phyloP scores from a whole-genome alignment of 2,329 filamentous ascomycete genomes.

The Penicillium carneum region DNA sequence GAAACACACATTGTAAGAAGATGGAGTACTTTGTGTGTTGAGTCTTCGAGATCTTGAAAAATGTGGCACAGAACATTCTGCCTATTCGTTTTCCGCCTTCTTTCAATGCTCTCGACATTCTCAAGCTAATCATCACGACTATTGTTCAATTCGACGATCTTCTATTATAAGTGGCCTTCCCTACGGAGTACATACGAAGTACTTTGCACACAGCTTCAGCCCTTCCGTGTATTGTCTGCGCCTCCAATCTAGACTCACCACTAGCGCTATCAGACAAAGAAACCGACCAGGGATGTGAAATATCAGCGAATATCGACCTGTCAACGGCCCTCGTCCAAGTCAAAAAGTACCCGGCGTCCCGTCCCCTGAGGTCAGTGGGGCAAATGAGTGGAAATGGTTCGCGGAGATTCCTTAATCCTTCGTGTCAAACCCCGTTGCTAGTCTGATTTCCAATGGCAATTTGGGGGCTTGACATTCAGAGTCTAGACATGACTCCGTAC shows the following conservation, averaged over 20 bases:
- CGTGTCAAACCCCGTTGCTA: conserved; percentile 9
- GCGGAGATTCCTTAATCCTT: conserved; percentile 22
- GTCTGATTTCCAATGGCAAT: conserved; percentile 23
- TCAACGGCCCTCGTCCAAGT: conserved; percentile 30
- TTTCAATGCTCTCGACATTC: not conserved
- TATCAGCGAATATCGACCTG: conserved; percentile 24
- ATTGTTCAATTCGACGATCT: not conserved
- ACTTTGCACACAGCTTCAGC: not conserved
- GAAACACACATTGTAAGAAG: not conserved
- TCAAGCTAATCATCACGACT: not conserved
- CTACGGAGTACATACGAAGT: not conserved
- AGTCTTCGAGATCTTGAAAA: not conserved
- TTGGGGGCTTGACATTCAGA: conserved; percentile 17
- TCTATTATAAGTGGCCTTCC: not conserved
- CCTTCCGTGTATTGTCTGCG: not conserved
- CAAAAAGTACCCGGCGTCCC: conserved; percentile 12
- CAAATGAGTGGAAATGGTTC: conserved; percentile 16
- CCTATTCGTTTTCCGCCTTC: not conserved
- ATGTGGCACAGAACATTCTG: conserved; percentile 3
- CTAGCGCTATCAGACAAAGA: conserved; percentile 29
- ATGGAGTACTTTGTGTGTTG: not conserved
- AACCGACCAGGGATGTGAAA: conserved; percentile 10
- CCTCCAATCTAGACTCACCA: conserved; percentile 10
- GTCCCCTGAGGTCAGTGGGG: conserved; percentile 15
- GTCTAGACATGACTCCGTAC: conserved; percentile 7